A percentile compares a stretch with the other conserved stretches of the same genome.
These are phyloP conservation scores for Tilletia walkeri DNA, from an alignment of 1,284 basidiomycete genomes.

Conservation along the genomic window DNA sequence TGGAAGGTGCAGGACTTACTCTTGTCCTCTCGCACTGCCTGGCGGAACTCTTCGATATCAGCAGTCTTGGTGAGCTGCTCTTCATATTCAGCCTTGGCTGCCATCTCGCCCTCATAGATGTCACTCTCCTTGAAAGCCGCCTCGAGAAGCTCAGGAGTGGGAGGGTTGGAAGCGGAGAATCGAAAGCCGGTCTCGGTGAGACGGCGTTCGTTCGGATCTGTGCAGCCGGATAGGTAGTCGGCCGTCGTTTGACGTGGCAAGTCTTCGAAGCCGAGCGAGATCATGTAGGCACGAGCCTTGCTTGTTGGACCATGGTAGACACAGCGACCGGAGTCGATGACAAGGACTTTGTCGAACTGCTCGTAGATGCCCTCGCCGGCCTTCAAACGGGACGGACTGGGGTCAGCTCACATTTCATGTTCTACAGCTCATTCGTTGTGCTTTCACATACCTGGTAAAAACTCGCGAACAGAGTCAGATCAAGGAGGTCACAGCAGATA, in stretches of 20 bases:
- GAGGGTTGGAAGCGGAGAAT: conserved; percentile 68
- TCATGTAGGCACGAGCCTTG: conserved; percentile 40
- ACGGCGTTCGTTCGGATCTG: conserved; percentile 38
- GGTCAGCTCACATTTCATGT: no score
- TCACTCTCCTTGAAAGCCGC: conserved; percentile 66
- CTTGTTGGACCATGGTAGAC: conserved; percentile 50
- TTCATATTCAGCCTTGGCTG: conserved; percentile 66
- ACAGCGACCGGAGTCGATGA: conserved; percentile 50
- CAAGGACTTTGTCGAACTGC: conserved; percentile 62
- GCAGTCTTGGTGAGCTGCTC: conserved; percentile 64
- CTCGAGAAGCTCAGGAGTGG: conserved; percentile 71
- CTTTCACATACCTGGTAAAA: conserved; percentile 66
- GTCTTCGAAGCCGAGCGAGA: conserved; percentile 55
- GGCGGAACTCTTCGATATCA: conserved; percentile 67
- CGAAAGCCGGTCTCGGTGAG: conserved; percentile 67
- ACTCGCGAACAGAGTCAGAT: conserved; percentile 73
- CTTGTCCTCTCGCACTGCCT: conserved; percentile 77
- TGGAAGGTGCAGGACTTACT: conserved; percentile 19
- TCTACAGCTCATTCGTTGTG: no score
- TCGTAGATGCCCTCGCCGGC: conserved; percentile 57
- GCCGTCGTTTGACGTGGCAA: conserved; percentile 67
- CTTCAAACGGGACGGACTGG: no score
- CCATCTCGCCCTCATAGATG: conserved; percentile 61
- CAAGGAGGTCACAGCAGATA: conserved; percentile 72
- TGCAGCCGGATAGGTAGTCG: conserved; percentile 46